Base-by-base conservation (phyloP, 1,139 yeast species). In the Saccharomyces hybrid region DNA sequence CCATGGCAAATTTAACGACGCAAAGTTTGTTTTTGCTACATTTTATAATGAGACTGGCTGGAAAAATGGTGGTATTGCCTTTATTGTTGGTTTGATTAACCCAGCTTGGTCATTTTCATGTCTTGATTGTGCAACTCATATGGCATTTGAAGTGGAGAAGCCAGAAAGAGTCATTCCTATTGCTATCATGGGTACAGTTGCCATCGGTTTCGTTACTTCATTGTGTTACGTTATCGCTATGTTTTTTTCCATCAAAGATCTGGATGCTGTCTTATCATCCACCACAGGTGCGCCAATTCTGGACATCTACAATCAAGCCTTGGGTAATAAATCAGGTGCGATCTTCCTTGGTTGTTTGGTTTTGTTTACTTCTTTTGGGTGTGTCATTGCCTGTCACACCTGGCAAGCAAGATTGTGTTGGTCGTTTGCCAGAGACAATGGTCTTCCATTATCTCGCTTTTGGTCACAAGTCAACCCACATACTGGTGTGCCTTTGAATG, bases 391-490 rank as follows among this genome's bases (percentile, higher is more conserved):
- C 6, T 78, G 85, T 55, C 90, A 85, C 64, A 84, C 91, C 3
- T 83, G 89, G 88, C 87, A 82, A 72, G 84, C 88, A 49, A 76
- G 89, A 67, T 73, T 84, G 61, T 80, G 87, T 63, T 86, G 91
- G 91, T 83, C 90, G 7, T 86, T 85, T 67, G 77, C 89, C 16
- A 80, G 91, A 70, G 91, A 86, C 71, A 74, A 76, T 44, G 83
- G 82, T 56, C 68, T 80, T 54, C 80, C 80, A 32, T 80, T 75
- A 47, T 75, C 83, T 19, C 71, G 70, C 53, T 71, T 71, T 54
- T 78, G 81, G 80, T 68, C 79, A 9, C 68, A 70, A 62, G 75
- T 80, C 47, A 75, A 78, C 64, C 71, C 75, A 38, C 72, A 67
- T 53, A 69, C 77, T 19, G 79, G 78, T 34, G 75, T 79, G 14